These are phyloP conservation scores for Fusarium aywerte DNA, from an alignment of 2,329 filamentous ascomycete species.

Conservation along the genomic window DNA sequence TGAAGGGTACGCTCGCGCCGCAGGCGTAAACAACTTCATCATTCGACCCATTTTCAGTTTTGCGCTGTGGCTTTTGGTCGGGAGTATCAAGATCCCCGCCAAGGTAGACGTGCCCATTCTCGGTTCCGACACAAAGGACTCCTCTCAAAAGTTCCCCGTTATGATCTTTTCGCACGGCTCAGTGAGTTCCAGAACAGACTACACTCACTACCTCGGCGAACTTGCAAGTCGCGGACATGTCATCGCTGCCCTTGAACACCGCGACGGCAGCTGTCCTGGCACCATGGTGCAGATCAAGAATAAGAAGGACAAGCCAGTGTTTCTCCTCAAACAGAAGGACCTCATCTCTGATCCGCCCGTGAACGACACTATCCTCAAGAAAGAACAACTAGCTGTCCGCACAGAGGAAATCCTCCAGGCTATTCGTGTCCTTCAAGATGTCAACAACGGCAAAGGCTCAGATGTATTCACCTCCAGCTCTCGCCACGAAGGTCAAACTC, in stretches of 20 bases:
- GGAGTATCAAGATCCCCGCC: slow-evolving; percentile 59
- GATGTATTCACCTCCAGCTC: slow-evolving; percentile 55
- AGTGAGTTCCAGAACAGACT: slow-evolving; percentile 62
- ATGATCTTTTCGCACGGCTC: slow-evolving; percentile 65
- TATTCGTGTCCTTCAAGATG: slow-evolving; percentile 53
- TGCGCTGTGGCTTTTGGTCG: slow-evolving; percentile 56
- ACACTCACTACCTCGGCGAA: slow-evolving; percentile 62
- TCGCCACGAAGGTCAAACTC: slow-evolving; percentile 58
- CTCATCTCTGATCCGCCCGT: slow-evolving; percentile 48
- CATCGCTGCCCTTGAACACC: slow-evolving; percentile 63
- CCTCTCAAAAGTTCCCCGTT: slow-evolving; percentile 53
- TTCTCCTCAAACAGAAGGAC: slow-evolving; percentile 53
- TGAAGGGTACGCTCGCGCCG: slow-evolving; percentile 59
- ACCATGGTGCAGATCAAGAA: slow-evolving; percentile 52
- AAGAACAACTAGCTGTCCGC: slow-evolving; percentile 61
- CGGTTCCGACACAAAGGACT: slow-evolving; percentile 37
- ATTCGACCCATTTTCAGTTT: slow-evolving; percentile 57
- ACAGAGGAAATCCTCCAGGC: slow-evolving; percentile 61
- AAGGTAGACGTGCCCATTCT: slow-evolving; percentile 58
- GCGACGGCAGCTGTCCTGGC: slow-evolving; percentile 63
- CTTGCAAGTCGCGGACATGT: slow-evolving; percentile 62
- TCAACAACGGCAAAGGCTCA: slow-evolving; percentile 55
- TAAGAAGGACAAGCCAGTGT: slow-evolving; percentile 45
- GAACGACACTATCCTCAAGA: slow-evolving; percentile 54
- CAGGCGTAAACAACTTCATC: slow-evolving; percentile 57